Evolutionary conservation across 2,329 filamentous ascomycete genomes (phyloP).

Genomic region (Phialophora tarda): DNA sequence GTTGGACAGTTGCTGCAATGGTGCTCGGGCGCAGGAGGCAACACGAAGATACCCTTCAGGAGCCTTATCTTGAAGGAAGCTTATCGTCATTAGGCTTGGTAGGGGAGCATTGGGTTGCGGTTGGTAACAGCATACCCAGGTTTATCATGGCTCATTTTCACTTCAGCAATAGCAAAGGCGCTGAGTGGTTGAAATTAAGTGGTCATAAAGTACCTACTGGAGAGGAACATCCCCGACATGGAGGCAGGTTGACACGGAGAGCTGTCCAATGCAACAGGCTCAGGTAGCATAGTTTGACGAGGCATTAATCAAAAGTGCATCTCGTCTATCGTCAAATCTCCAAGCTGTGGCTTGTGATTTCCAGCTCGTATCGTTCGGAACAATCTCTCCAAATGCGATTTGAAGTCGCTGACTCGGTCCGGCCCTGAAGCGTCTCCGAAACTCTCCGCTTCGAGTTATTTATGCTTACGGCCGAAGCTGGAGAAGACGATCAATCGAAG

Average conservation of each 20-base stretch:
- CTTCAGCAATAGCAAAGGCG: neutral
- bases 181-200: neutral
- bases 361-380: neutral
- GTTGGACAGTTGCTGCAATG: neutral
- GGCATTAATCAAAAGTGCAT: neutral
- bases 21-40: neutral
- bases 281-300: neutral
- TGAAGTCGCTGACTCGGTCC: neutral
- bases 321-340: neutral
- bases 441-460: neutral
- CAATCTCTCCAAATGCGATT: neutral
- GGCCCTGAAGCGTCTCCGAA: neutral
- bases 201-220: neutral
- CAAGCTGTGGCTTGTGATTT: neutral
- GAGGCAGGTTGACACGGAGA: neutral
- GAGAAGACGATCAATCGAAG: neutral
- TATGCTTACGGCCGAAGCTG: neutral
- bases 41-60: neutral
- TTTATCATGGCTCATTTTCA: neutral
- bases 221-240: neutral
- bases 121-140: neutral
- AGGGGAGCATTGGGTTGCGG: neutral
- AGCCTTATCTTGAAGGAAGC: neutral
- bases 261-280: neutral
- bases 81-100: neutral